phyloP scores from a whole-genome alignment of 1,284 basidiomycete species.

The Irpex sp. region DNA sequence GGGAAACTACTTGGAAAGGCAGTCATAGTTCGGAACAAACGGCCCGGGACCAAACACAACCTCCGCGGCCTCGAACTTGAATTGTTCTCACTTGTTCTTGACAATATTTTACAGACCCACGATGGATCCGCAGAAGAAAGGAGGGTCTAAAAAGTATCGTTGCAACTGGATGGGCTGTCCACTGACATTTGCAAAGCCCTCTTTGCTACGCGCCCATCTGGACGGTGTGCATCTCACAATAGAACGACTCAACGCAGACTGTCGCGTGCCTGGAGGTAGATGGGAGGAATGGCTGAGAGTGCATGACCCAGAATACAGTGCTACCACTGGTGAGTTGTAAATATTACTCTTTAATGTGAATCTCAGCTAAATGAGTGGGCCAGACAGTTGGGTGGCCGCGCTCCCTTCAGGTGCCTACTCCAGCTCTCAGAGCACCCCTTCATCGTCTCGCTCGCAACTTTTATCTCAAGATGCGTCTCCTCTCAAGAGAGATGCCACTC shows the following conservation, averaged over 20 bases:
- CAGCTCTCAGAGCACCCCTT: not conserved
- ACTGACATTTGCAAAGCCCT: not conserved
- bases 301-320: not conserved
- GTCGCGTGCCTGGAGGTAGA: not conserved
- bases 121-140: too few relatives aligned
- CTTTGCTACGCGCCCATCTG: not conserved
- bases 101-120: too few relatives aligned
- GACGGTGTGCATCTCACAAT: not conserved
- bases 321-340: not conserved
- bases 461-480: not conserved
- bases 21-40: too few relatives aligned
- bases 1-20: too few relatives aligned
- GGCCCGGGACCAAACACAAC: too few relatives aligned
- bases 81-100: too few relatives aligned
- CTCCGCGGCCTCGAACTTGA: too few relatives aligned
- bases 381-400: not conserved
- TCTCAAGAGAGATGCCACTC: not conserved
- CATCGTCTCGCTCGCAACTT: not conserved
- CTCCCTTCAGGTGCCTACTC: not conserved
- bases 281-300: not conserved
- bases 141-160: not conserved
- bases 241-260: not conserved
- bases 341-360: not conserved
- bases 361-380: not conserved
- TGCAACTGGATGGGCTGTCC: conserved; percentile 2